Evolutionary conservation across 371 early-diverging fungal species (phyloP), one percentile per base, ranked within the genome.

Genomic region (Umbelopsis sp.): DNA sequence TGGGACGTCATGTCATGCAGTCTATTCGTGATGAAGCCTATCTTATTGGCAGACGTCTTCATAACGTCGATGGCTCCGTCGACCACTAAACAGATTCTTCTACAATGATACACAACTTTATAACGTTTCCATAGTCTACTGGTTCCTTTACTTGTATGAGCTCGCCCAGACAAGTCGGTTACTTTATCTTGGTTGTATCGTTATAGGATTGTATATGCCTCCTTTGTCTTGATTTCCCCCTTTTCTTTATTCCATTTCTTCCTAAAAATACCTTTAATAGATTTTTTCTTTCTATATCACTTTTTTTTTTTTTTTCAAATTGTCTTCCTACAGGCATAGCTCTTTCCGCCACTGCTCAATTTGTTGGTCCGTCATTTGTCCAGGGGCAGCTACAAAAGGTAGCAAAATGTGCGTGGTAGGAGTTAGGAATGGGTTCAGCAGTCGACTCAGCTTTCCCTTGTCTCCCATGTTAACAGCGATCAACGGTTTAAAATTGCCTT

Each of bases 381-480:
- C 98, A 0, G 97, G 95, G 5, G 97, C 98, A 1, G 98, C 97
- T 12, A 80, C 80, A 7, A 78, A 73, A 0, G 93, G 87, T 50
- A 97, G 75, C 29, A 74, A 53, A 18, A 89, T 81, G 74, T 97
- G 98, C 0, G 97, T 97, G 16, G 95, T 94, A 11, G 98, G 98
- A 10, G 96, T 96, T 57, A 96, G 68, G 73, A 87, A 90, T 38
- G 79, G 79, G 77, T 96, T 96, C 46, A 93, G 71, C 1, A 92
- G 91, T 35, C 97, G 89, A 4, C 96, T 93, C 38, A 93, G 72
- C 73, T 91, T 93, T n/a, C 97, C 98, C 4, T 74, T 63, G 5
- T 82, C 75, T 1, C 96, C 94, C 98, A 97, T 97, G 78, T 96
- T 94, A 41, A 97, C 80, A 3, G 94, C 89, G 67, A 97, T 96